Evolutionary conservation across 2,329 filamentous ascomycete species (phyloP).

Genomic region (Aspergillus hortae): DNA sequence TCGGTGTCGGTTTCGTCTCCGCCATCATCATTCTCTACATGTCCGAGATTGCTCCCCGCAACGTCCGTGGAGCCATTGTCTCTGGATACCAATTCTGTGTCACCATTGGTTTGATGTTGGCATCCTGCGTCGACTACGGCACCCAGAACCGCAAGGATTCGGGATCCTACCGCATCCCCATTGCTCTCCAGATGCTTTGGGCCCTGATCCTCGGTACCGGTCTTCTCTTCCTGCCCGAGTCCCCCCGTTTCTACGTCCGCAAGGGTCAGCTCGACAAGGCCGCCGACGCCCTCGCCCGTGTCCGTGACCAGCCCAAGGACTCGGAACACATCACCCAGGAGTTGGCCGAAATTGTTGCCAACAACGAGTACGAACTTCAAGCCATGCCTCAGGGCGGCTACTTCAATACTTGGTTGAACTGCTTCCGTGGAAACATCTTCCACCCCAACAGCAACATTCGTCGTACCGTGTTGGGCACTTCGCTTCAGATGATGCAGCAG

Average conservation of each 20-base stretch:
- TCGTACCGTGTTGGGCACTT: constrained; percentile 67
- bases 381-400: constrained; percentile 64
- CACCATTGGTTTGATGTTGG: constrained; percentile 73
- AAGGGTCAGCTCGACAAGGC: constrained; percentile 67
- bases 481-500: constrained; percentile 78
- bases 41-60: constrained; percentile 72
- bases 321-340: constrained; percentile 75
- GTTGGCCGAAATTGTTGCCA: constrained; percentile 81
- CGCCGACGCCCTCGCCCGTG: constrained; percentile 57
- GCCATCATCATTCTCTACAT: constrained; percentile 83
- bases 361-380: constrained; percentile 77
- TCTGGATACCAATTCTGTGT: constrained; percentile 81
- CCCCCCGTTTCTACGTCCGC: constrained; percentile 81
- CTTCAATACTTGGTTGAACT: constrained; percentile 65
- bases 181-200: constrained; percentile 76
- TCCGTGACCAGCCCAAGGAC: constrained; percentile 70
- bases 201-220: constrained; percentile 70
- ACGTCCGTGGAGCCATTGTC: constrained; percentile 76
- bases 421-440: constrained; percentile 56
- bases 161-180: constrained; percentile 74
- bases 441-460: constrained; percentile 56
- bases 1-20: constrained; percentile 77
- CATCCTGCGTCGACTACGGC: constrained; percentile 69
- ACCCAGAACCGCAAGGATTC: constrained; percentile 61
- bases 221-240: constrained; percentile 75